Conservation (phyloP, 2,329 filamentous ascomycete species). For the Penicillium sclerotigenum region DNA sequence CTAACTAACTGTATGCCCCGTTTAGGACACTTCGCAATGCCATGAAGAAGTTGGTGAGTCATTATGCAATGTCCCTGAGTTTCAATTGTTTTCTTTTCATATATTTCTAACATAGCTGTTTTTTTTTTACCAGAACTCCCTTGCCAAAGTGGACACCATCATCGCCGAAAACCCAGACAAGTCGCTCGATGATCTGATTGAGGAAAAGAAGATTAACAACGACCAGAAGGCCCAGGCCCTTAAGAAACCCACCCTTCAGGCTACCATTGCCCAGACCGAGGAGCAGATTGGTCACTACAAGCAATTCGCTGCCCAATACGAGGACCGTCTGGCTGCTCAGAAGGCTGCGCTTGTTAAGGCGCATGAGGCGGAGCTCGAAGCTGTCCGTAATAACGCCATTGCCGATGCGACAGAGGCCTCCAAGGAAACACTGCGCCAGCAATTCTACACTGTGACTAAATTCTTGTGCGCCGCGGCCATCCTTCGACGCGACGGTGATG, state of each 20-base stretch:
- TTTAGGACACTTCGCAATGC: conserved; percentile 82
- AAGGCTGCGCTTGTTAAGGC: conserved; percentile 54
- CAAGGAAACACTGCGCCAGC: conserved; percentile 51
- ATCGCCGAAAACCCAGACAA: conserved; percentile 58
- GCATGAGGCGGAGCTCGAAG: conserved; percentile 56
- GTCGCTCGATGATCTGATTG: conserved; percentile 61
- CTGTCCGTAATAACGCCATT: conserved; percentile 50
- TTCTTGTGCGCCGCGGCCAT: conserved; percentile 62
- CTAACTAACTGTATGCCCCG: conserved; percentile 21
- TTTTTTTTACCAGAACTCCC: conserved; percentile 47
- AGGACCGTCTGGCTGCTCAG: conserved; percentile 54
- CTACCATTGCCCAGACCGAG: conserved; percentile 55
- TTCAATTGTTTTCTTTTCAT: background rate
- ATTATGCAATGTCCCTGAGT: background rate
- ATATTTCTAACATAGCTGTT: conserved; percentile 19
- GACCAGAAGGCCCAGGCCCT: conserved; percentile 62
- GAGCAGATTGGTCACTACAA: conserved; percentile 61
- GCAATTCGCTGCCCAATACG: conserved; percentile 58
- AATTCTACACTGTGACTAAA: conserved; percentile 57
- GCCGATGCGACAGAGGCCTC: conserved; percentile 49
- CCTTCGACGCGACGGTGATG: conserved; percentile 57
- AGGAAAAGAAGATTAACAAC: conserved; percentile 60
- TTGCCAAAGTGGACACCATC: conserved; percentile 59
- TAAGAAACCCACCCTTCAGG: conserved; percentile 61
- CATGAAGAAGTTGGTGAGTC: conserved; percentile 85